Evolutionary conservation across 352 stramenopile genomes (phyloP).

Genomic region (Phytophthora uliginosa): DNA sequence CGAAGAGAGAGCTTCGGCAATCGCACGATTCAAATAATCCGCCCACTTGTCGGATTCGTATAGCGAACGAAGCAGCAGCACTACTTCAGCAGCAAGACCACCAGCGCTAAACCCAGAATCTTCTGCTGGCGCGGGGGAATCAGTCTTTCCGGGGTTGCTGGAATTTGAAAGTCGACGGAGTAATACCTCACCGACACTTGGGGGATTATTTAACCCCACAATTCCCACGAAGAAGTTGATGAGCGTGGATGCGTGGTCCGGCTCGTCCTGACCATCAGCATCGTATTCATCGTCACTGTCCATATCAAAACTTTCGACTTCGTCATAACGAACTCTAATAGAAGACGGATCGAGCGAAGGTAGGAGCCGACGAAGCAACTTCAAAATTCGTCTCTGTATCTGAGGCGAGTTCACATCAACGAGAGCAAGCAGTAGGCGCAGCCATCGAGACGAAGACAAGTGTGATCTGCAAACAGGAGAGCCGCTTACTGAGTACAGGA

Average conservation of each 20-base stretch:
- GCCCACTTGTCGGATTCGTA: conserved; percentile 85
- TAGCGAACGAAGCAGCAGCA: conserved; percentile 84
- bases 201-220: conserved; percentile 73
- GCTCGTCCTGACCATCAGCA: conserved; percentile 53
- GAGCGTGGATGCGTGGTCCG: conserved; percentile 69
- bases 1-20: conserved; percentile 60
- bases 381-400: conserved; percentile 87
- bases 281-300: conserved; percentile 89
- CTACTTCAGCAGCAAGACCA: conserved; percentile 76
- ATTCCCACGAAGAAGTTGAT: conserved; percentile 87
- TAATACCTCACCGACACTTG: conserved; percentile 74
- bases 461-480: conserved; percentile 85
- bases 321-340: conserved; percentile 73
- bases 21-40: conserved; percentile 68
- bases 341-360: conserved; percentile 74
- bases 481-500: conserved; percentile 90
- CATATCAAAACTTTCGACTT: conserved; percentile 81
- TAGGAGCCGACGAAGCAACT: conserved; percentile 83
- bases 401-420: conserved; percentile 77
- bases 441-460: conserved; percentile 85
- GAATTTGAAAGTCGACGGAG: conserved; percentile 40
- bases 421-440: conserved; percentile 84
- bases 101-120: conserved; percentile 48
- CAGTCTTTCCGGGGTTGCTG: conserved; percentile 1
- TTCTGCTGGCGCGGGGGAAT: background rate